Percentiles rank a stretch among this genome's conserved stretches.
These are phyloP conservation scores for Pachyrhizus erosus DNA, from an alignment of 306 rosid species.

Conservation along the genomic window DNA sequence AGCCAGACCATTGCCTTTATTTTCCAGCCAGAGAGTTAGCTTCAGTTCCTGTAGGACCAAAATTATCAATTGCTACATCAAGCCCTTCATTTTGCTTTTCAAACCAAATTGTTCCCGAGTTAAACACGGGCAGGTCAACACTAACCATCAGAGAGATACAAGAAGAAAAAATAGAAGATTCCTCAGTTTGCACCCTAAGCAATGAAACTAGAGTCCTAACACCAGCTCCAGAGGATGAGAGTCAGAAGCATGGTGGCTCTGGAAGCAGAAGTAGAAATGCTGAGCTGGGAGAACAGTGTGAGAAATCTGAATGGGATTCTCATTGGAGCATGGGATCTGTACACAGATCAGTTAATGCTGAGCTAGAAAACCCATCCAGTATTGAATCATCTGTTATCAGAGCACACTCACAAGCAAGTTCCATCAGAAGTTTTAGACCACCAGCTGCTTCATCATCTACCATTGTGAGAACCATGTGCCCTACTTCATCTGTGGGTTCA, in stretches of 20 bases:
- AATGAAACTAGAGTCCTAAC: constrained; percentile 46
- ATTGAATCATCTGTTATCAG: constrained; percentile 42
- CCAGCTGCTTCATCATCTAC: constrained; percentile 50
- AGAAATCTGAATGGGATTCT: constrained; percentile 52
- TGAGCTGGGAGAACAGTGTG: constrained; percentile 47
- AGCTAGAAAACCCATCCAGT: constrained; percentile 48
- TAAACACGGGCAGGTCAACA: constrained; percentile 58
- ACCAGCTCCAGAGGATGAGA: constrained; percentile 51
- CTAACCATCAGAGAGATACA: constrained; percentile 83
- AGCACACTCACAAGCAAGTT: constrained; percentile 49
- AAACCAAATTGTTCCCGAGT: constrained; percentile 52
- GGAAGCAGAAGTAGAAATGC: constrained; percentile 46
- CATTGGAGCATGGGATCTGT: constrained; percentile 44
- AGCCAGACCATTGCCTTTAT: constrained; percentile 61
- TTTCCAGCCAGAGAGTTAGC: constrained; percentile 60
- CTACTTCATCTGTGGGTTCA: constrained; percentile 48
- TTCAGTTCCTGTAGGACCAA: constrained; percentile 59
- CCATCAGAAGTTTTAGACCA: constrained; percentile 54
- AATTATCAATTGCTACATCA: constrained; percentile 55
- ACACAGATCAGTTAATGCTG: constrained; percentile 44
- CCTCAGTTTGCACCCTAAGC: constrained; percentile 40
- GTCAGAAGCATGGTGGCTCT: constrained; percentile 43
- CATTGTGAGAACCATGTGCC: constrained; percentile 47
- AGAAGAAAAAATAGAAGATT: constrained; percentile 64
- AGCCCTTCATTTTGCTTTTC: constrained; percentile 64